A percentile compares a stretch with the other conserved stretches of the same genome.
Conservation (phyloP, 306 rosid genomes). For the Prinsepia uniflora region DNA sequence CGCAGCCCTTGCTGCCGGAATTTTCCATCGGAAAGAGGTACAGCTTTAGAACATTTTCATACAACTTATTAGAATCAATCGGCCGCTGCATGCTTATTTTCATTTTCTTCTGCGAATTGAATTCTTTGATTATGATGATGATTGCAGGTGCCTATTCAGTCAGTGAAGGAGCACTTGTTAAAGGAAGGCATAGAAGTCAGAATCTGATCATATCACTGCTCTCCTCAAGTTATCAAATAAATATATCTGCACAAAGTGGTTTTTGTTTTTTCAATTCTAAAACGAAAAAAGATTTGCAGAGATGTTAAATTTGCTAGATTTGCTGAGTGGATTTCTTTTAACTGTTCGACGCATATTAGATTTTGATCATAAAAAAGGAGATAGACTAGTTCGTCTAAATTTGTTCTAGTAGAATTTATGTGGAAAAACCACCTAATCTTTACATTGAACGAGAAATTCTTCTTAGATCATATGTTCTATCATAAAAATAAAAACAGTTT, state of each 20-base stretch:
- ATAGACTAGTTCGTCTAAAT: too few relatives aligned
- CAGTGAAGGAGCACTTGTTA: constrained; percentile 74
- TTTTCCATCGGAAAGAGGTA: constrained; percentile 98
- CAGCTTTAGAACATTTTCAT: not conserved
- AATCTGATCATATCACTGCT: constrained; percentile 32
- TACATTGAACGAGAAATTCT: too few relatives aligned
- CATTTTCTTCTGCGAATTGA: not conserved
- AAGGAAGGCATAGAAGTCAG: constrained; percentile 81
- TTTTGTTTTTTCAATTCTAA: not conserved
- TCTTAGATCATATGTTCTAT: too few relatives aligned
- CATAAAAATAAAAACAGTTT: too few relatives aligned
- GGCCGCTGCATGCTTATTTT: not conserved
- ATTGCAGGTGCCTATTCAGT: constrained; percentile 69
- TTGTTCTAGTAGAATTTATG: too few relatives aligned
- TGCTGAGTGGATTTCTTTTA: too few relatives aligned
- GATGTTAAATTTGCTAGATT: not conserved
- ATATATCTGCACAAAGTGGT: not conserved
- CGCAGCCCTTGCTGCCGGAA: constrained; percentile 98
- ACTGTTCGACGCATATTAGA: too few relatives aligned
- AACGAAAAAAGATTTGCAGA: too few relatives aligned
- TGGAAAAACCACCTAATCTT: too few relatives aligned
- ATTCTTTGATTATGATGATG: not conserved
- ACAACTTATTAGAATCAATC: not conserved
- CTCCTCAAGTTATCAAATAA: not conserved
- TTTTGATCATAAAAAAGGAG: too few relatives aligned